Evolutionary conservation across 495 filamentous ascomycete species (phyloP), one percentile per base, ranked within the genome.

Genomic region (Xylaria sp.): DNA sequence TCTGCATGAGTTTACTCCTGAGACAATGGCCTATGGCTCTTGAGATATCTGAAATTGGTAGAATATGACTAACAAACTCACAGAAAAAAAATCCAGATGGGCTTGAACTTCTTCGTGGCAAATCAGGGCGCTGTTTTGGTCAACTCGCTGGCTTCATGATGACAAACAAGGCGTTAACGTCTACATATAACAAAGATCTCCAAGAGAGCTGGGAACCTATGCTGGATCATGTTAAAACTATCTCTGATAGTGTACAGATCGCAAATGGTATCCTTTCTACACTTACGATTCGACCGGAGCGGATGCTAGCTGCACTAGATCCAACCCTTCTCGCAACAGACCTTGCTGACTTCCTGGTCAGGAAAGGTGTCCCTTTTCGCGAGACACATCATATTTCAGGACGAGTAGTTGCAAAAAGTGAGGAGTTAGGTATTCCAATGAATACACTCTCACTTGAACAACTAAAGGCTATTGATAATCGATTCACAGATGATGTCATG

Each of bases 101-200:
- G 69, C 84, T 98, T 46, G 95, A 98, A 80, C 88, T 98, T 59
- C 85, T 98, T 40, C 88, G 95, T 7, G 95, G 95, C 21, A 98
- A 98, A 85, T 84, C 87, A 40, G 95, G 95, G 1, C 87, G 95
- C 57, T 90, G 90, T 12, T 95, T 97, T 77, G 94, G 94, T 3
- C 91, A 94, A 76, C 93, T 97, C 90, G 87, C 92, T 9, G 96
- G 95, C 43, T 85, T 98, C 74, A 95, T 93, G 89, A 89, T 87
- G 53, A 58, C 53, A 35, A 33, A 0, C 14, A 58, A 98, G 84
- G 92, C 91, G 43, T 86, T 97, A 31, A 93, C 95, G 3, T 92
- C 89, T 31, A 97, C 93, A 6, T 98, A 97, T 85, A 97, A 98
- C 85, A 97, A 97, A 83, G 93, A 97, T 78, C 85, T 97, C 26